phyloP scores from a whole-genome alignment of 1,139 yeast genomes.

The Sugiyamaella grinbergsii region DNA sequence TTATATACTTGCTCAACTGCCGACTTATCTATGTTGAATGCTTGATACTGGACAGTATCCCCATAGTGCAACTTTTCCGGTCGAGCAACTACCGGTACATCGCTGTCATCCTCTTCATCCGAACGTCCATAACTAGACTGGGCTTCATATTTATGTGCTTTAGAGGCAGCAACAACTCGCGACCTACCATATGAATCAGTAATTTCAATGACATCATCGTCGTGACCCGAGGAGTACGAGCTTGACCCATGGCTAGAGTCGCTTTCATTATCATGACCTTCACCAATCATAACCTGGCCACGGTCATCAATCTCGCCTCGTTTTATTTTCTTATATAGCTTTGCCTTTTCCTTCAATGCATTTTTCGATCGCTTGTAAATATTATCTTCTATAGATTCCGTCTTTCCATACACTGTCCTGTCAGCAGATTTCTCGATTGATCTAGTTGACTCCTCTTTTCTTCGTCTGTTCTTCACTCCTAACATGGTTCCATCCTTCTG shows the following conservation, averaged over 20 bases:
- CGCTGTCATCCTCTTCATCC: constrained; percentile 19
- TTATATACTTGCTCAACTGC: constrained; percentile 25
- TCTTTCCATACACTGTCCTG: too few species aligned
- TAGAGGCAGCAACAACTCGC: constrained; percentile 31
- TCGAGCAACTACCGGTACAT: constrained; percentile 15
- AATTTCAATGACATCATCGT: constrained; percentile 36
- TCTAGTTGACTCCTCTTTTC: neutral
- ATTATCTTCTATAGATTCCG: constrained; percentile 8
- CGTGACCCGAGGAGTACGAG: constrained; percentile 23
- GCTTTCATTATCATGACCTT: constrained; percentile 20
- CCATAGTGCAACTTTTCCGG: constrained; percentile 34
- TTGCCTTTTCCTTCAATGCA: constrained; percentile 30
- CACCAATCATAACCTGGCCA: constrained; percentile 22
- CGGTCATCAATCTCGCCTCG: constrained; percentile 24
- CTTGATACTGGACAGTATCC: constrained; percentile 36
- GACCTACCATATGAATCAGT: constrained; percentile 42
- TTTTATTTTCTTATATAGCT: constrained; percentile 30
- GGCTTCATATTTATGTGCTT: constrained; percentile 24
- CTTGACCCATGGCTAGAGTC: constrained; percentile 11
- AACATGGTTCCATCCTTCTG: neutral
- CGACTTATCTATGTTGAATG: constrained; percentile 33
- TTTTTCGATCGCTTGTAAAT: constrained; percentile 11
- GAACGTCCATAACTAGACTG: constrained; percentile 11
- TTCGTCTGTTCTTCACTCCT: constrained; percentile 1
- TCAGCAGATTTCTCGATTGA: neutral